Evolutionary conservation across 1,284 basidiomycete genomes (phyloP).

Genomic region (Leccinum pseudoinsigne): DNA sequence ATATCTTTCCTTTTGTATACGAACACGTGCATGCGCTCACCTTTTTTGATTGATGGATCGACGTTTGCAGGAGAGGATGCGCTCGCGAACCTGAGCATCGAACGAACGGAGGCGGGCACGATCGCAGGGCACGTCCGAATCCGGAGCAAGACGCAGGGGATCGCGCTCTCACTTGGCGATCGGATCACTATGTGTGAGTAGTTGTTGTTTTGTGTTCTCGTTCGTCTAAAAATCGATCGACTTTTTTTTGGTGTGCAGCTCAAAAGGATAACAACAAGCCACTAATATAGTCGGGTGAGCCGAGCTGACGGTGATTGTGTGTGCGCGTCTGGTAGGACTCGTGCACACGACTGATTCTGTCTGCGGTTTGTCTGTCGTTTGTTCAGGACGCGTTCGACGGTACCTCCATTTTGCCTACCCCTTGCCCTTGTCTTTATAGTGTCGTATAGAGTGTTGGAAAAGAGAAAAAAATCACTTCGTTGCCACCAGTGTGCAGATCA

Average conservation of each 20-base stretch:
- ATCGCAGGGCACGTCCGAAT: slow-evolving; percentile 93
- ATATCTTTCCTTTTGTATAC: not conserved
- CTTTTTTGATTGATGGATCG: not conserved
- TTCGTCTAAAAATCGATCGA: not conserved
- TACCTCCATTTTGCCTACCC: not conserved
- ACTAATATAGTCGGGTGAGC: not conserved
- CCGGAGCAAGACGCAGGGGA: slow-evolving; percentile 93
- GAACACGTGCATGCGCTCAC: not conserved
- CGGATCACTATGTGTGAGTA: slow-evolving; percentile 83
- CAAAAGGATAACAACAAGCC: not conserved
- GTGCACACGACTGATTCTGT: not conserved
- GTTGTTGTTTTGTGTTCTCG: not conserved
- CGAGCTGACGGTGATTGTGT: not conserved
- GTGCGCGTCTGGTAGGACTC: not conserved
- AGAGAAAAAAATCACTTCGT: not conserved
- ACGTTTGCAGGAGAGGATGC: slow-evolving; percentile 84
- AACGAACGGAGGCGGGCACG: slow-evolving; percentile 79
- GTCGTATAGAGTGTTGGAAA: not conserved
- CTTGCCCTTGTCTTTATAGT: not conserved
- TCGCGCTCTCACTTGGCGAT: slow-evolving; percentile 92
- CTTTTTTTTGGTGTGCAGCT: not conserved
- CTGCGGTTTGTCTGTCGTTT: not conserved
- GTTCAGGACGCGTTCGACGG: not conserved
- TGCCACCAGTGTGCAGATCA: not conserved
- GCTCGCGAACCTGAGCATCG: slow-evolving; percentile 93